Percentiles rank a stretch among this genome's conserved stretches.
Evolutionary conservation across 148 eudicot species (phyloP).

Genomic region (Polygonum aviculare): DNA sequence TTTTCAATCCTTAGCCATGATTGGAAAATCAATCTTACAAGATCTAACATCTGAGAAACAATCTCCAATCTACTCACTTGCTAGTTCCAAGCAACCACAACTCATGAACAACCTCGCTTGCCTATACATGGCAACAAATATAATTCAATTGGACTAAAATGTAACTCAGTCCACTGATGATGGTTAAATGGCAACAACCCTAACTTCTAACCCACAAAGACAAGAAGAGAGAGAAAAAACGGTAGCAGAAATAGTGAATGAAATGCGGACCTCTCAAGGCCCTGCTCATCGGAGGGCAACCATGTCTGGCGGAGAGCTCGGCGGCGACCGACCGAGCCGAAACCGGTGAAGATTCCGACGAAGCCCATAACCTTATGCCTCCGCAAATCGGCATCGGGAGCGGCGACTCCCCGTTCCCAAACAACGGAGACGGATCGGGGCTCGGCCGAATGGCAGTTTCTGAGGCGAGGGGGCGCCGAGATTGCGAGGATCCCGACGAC

Average conservation of each 20-base stretch:
- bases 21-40: not conserved
- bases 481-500: constrained; percentile 23
- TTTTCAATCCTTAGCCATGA: not conserved
- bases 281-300: constrained; percentile 75
- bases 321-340: constrained; percentile 59
- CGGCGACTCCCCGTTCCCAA: constrained; percentile 29
- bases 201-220: not conserved
- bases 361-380: constrained; percentile 90
- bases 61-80: not conserved
- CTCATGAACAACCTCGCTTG: not conserved
- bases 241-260: not conserved
- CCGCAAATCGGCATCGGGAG: constrained; percentile 13
- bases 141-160: too few relatives aligned
- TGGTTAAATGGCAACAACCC: not conserved
- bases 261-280: constrained; percentile 55
- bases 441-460: constrained; percentile 17
- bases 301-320: constrained; percentile 65
- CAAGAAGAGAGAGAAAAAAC: not conserved
- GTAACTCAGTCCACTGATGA: too few relatives aligned
- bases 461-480: constrained; percentile 9
- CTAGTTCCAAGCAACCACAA: not conserved
- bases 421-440: constrained; percentile 44
- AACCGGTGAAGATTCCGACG: constrained; percentile 91
- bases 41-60: not conserved
- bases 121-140: not conserved